phyloP scores from a whole-genome alignment of 2,329 filamentous ascomycete species.

The Beauveria pseudobassiana region DNA sequence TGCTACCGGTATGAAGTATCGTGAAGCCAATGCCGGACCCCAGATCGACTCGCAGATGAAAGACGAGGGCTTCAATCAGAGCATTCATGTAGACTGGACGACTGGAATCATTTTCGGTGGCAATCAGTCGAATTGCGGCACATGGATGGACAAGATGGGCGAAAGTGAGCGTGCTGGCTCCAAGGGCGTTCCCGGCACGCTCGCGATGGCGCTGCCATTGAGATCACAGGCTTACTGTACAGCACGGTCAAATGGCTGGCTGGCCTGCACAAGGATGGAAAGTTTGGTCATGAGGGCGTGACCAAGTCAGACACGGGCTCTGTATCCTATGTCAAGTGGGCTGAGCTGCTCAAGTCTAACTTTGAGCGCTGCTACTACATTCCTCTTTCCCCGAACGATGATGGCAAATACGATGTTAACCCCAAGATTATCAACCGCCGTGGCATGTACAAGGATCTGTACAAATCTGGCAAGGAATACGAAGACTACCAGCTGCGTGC shows the following conservation, averaged over 20 bases:
- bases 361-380: slow-evolving; percentile 94
- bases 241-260: slow-evolving; percentile 79
- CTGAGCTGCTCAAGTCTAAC: slow-evolving; percentile 67
- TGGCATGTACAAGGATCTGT: slow-evolving; percentile 97
- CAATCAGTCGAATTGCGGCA: slow-evolving; percentile 90
- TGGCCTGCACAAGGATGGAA: slow-evolving; percentile 56
- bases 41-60: slow-evolving; percentile 89
- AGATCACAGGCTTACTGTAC: slow-evolving; percentile 90
- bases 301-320: slow-evolving; percentile 50
- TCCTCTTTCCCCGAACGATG: slow-evolving; percentile 61
- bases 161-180: slow-evolving; percentile 85
- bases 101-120: slow-evolving; percentile 85
- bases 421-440: slow-evolving; percentile 73
- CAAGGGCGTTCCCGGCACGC: slow-evolving; percentile 93
- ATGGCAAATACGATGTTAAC: slow-evolving; percentile 74
- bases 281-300: slow-evolving; percentile 68
- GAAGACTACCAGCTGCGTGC: slow-evolving; percentile 94
- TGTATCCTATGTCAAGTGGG: slow-evolving; percentile 74
- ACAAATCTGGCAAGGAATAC: slow-evolving; percentile 88
- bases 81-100: slow-evolving; percentile 88
- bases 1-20: slow-evolving; percentile 82
- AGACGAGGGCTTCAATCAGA: slow-evolving; percentile 83
- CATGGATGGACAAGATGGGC: slow-evolving; percentile 99
- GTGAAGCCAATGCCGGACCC: slow-evolving; percentile 88
- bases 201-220: slow-evolving; percentile 87